Conservation (phyloP, 148 eudicot genomes). For the Silene uniflora region DNA sequence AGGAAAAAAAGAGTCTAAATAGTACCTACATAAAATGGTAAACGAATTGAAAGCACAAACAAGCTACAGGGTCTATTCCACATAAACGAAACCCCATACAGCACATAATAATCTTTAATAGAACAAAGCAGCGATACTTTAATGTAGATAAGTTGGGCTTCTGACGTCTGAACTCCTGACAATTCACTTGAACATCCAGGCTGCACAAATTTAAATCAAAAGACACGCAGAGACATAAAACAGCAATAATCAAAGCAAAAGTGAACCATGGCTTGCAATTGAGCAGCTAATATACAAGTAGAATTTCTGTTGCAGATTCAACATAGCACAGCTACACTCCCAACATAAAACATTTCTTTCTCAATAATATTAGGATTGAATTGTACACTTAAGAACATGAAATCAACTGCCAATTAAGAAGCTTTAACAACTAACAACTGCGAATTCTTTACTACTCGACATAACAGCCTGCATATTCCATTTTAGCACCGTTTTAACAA, state of each 20-base stretch:
- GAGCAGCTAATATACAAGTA: too few species aligned
- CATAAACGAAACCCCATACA: not conserved
- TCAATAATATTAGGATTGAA: not conserved
- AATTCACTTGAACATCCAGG: conserved; percentile 97
- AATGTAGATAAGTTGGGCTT: conserved; percentile 78
- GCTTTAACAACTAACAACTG: not conserved
- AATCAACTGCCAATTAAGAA: not conserved
- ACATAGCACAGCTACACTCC: too few species aligned
- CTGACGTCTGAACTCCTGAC: conserved; percentile 51
- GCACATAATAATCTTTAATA: not conserved
- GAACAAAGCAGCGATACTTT: conserved; percentile 43
- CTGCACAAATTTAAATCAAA: conserved; percentile 36
- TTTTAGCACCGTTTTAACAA: not conserved
- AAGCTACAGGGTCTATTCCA: not conserved
- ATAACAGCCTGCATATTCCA: too few species aligned
- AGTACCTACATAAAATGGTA: not conserved
- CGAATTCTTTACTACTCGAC: not conserved
- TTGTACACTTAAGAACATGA: not conserved
- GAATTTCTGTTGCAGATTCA: too few species aligned
- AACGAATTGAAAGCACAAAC: too few species aligned
- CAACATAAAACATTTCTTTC: too few species aligned
- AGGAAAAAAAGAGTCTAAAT: not conserved
- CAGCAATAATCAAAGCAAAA: not conserved
- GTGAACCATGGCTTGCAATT: not conserved
- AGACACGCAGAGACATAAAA: not conserved